A percentile compares a stretch with the other conserved stretches of the same genome.
phyloP scores from a whole-genome alignment of 202 grass and related monocot species.

The Carex sylvatica region DNA sequence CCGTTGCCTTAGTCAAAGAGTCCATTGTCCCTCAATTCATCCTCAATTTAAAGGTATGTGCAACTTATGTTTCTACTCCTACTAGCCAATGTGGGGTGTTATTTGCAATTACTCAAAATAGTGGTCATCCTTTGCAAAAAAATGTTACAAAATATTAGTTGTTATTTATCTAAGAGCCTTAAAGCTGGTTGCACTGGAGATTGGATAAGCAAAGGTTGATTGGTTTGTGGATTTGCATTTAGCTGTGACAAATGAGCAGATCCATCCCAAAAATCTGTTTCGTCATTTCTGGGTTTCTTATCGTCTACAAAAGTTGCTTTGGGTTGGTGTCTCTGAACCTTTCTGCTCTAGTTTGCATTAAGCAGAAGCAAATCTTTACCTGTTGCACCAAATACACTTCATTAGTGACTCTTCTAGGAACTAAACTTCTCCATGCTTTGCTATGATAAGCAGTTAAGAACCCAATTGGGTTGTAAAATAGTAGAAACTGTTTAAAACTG shows the following conservation, averaged over 20 bases:
- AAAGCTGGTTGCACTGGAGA: background rate
- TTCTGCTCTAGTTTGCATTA: constrained; percentile 3
- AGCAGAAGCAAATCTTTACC: background rate
- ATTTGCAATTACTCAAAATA: background rate
- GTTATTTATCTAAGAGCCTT: background rate
- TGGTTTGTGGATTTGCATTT: background rate
- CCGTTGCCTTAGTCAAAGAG: constrained; percentile 87
- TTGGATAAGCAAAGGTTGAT: background rate
- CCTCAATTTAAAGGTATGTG: constrained; percentile 78
- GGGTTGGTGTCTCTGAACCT: background rate
- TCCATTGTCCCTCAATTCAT: constrained; percentile 82
- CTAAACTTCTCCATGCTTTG: background rate
- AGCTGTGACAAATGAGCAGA: background rate
- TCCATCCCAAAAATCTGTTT: background rate
- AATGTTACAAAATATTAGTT: background rate
- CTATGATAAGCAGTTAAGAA: background rate
- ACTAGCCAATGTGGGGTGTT: background rate
- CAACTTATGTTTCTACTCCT: background rate
- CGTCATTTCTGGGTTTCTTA: background rate
- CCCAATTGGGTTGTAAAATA: background rate
- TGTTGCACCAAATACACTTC: background rate
- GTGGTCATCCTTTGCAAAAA: background rate
- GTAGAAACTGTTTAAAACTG: background rate
- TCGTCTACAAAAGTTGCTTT: background rate
- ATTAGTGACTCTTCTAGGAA: background rate